Percentiles rank a stretch among this genome's conserved stretches.
phyloP scores from a whole-genome alignment of 2,329 filamentous ascomycete genomes.

The Alternaria burnsii region DNA sequence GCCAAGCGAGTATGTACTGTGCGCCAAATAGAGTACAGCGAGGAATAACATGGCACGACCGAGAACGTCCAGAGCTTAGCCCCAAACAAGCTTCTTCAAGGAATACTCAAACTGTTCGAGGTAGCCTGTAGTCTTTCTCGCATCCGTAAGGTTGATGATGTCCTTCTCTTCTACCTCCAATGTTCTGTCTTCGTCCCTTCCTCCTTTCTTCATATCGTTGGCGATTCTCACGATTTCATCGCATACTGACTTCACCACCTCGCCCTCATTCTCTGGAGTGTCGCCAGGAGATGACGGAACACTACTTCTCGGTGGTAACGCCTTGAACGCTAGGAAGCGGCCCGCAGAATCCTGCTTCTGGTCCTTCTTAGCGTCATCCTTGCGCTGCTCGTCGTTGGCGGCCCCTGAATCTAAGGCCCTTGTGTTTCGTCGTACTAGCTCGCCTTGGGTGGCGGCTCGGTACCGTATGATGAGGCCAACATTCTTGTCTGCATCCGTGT shows the following conservation, averaged over 20 bases:
- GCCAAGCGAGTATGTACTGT: neutral
- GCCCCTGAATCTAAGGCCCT: slow-evolving; percentile 70
- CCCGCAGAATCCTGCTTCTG: slow-evolving; percentile 30
- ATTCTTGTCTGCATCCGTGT: slow-evolving; percentile 81
- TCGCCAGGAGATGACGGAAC: slow-evolving; percentile 34
- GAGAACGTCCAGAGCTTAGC: slow-evolving; percentile 26
- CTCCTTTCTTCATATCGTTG: slow-evolving; percentile 57
- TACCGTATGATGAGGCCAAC: slow-evolving; percentile 86
- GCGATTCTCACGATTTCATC: slow-evolving; percentile 78
- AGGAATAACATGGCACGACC: neutral
- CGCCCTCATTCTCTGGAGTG: slow-evolving; percentile 56
- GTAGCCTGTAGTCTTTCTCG: slow-evolving; percentile 84
- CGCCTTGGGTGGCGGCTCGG: slow-evolving; percentile 72
- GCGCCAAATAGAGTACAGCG: neutral
- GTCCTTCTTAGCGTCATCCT: slow-evolving; percentile 25
- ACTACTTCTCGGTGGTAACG: slow-evolving; percentile 59
- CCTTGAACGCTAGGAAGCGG: slow-evolving; percentile 64
- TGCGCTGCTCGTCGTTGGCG: slow-evolving; percentile 23
- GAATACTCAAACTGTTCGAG: slow-evolving; percentile 88
- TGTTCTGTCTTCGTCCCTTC: slow-evolving; percentile 46
- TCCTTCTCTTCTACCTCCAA: slow-evolving; percentile 65
- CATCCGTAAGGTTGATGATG: slow-evolving; percentile 85
- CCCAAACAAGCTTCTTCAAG: slow-evolving; percentile 94
- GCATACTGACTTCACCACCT: slow-evolving; percentile 71
- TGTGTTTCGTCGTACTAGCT: slow-evolving; percentile 84